phyloP scores from a whole-genome alignment of 352 stramenopile species.

The Globisporangium cystogenes region DNA sequence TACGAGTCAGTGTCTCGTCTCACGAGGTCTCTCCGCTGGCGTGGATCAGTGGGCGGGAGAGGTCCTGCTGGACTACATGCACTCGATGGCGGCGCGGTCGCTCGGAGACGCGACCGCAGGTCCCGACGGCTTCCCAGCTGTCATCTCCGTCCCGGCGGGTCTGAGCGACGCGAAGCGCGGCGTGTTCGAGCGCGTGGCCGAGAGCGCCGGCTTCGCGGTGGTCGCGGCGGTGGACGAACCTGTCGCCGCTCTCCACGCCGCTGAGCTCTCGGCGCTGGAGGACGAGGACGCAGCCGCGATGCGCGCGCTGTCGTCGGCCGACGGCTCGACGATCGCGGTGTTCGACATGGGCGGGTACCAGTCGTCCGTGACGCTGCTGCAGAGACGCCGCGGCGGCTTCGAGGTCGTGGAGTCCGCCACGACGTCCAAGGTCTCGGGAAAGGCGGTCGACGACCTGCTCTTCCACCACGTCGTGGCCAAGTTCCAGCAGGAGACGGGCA shows the following conservation, averaged over 20 bases:
- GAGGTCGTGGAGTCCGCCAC: slow-evolving; percentile 30
- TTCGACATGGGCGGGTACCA: slow-evolving; percentile 68
- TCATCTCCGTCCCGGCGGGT: slow-evolving; percentile 44
- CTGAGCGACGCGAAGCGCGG: slow-evolving; percentile 24
- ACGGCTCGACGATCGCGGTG: slow-evolving; percentile 31
- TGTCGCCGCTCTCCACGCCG: slow-evolving; percentile 54
- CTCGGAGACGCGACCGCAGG: slow-evolving; percentile 28
- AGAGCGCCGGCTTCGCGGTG: slow-evolving; percentile 51
- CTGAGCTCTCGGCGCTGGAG: slow-evolving; percentile 27
- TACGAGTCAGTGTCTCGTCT: background rate
- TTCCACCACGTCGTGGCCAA: slow-evolving; percentile 44
- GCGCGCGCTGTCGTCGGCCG: slow-evolving; percentile 2
- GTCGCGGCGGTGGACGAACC: slow-evolving; percentile 52
- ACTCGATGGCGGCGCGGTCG: slow-evolving; percentile 34
- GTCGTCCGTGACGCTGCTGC: slow-evolving; percentile 45
- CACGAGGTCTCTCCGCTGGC: background rate
- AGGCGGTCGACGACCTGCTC: slow-evolving; percentile 38
- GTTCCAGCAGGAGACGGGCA: slow-evolving; percentile 48
- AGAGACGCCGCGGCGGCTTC: slow-evolving; percentile 27
- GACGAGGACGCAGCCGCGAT: slow-evolving; percentile 12
- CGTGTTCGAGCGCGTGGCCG: slow-evolving; percentile 39
- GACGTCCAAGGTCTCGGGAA: slow-evolving; percentile 34
- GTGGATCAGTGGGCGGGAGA: slow-evolving; percentile 47
- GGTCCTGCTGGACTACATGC: slow-evolving; percentile 53
- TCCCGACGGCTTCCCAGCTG: slow-evolving; percentile 30